Evolutionary conservation across 768 basidiomycete genomes (phyloP).

Genomic region (Epithele typhae): DNA sequence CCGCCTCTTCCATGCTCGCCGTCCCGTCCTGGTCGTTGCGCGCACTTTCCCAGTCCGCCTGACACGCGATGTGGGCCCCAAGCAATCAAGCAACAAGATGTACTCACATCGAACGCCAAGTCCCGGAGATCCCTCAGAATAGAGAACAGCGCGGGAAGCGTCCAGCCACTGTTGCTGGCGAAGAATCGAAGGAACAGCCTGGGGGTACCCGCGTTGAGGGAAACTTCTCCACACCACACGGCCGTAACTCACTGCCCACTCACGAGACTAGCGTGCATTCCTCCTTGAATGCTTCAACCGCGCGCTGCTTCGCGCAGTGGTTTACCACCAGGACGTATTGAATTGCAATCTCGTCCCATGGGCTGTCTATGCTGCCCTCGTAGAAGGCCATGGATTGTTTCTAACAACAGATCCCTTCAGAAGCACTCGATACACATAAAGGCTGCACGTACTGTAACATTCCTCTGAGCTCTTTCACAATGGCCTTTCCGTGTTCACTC

Average conservation of each 20-base stretch:
- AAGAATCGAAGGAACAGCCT: constrained; percentile 80
- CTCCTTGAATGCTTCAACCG: constrained; percentile 75
- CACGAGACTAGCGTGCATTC: constrained; percentile 73
- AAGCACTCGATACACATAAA: too few species aligned
- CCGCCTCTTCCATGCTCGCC: constrained; percentile 77
- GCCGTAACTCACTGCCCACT: constrained; percentile 32
- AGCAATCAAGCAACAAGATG: too few species aligned
- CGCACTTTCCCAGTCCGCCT: constrained; percentile 59
- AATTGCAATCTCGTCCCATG: constrained; percentile 86
- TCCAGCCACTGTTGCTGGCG: constrained; percentile 81
- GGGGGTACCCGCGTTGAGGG: constrained; percentile 1
- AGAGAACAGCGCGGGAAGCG: constrained; percentile 76
- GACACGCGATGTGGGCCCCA: not conserved
- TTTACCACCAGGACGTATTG: constrained; percentile 76
- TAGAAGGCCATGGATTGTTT: constrained; percentile 37
- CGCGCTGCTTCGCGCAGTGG: constrained; percentile 62
- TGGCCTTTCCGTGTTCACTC: constrained; percentile 70
- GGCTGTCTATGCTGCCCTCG: constrained; percentile 59
- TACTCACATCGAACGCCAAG: constrained; percentile 74
- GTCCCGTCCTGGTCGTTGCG: constrained; percentile 22
- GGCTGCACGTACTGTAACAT: constrained; percentile 40
- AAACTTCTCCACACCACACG: constrained; percentile 5
- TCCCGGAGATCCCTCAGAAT: constrained; percentile 79
- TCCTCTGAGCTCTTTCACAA: constrained; percentile 65
- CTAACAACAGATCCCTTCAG: too few species aligned